phyloP scores from a whole-genome alignment of 352 stramenopile species.

The Phytophthora hybrid region DNA sequence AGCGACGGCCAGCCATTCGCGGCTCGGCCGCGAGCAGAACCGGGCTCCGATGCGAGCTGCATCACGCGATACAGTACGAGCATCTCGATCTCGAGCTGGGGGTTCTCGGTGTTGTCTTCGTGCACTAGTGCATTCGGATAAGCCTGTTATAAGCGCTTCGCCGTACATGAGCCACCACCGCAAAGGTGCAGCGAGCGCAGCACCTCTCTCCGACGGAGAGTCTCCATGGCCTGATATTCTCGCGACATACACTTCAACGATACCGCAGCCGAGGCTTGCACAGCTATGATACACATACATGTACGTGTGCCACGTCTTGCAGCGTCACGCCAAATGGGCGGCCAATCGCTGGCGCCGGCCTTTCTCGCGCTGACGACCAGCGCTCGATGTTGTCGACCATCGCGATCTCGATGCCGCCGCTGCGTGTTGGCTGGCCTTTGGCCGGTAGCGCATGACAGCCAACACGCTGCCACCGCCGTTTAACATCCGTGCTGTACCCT shows the following conservation, averaged over 20 bases:
- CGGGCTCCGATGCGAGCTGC: conserved; percentile 4
- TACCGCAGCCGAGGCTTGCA: conserved; percentile 8
- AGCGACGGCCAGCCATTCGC: conserved; percentile 24
- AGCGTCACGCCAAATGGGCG: conserved; percentile 30
- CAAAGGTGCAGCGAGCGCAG: not conserved
- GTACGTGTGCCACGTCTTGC: conserved; percentile 24
- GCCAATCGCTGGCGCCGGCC: conserved; percentile 13
- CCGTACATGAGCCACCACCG: not conserved
- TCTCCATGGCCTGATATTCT: conserved; percentile 2
- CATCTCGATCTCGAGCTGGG: not conserved
- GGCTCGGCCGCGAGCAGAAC: not conserved
- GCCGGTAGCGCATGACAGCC: conserved; percentile 7
- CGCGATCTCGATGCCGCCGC: not conserved
- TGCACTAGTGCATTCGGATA: no score
- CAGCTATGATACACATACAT: no score
- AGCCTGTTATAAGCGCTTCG: not conserved
- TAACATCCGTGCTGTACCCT: conserved; percentile 10
- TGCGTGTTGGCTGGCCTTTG: conserved; percentile 16
- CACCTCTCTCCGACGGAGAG: conserved; percentile 4
- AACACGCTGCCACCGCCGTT: conserved; percentile 7
- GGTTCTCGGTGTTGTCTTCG: no score
- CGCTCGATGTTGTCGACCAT: not conserved
- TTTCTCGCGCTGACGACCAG: conserved; percentile 16
- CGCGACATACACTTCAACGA: conserved; percentile 14
- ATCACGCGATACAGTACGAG: conserved; percentile 2